Percentiles rank a stretch among this genome's conserved stretches.
These are phyloP conservation scores for Vaccinium macrocarpon DNA, from an alignment of 148 eudicot species.

Conservation along the genomic window DNA sequence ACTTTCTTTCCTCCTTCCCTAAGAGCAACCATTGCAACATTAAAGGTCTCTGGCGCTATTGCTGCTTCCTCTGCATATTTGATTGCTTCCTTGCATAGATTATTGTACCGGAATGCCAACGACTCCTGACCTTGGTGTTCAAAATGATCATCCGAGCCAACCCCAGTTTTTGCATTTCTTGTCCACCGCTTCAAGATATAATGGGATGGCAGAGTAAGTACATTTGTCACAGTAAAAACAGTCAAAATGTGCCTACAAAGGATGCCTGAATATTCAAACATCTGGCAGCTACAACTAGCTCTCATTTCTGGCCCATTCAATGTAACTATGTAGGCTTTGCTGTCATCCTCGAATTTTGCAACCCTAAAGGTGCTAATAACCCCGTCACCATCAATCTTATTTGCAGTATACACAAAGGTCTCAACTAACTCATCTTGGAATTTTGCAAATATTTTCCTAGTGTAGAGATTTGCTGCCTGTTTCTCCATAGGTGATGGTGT, in stretches of 20 bases:
- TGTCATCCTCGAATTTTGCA: slow-evolving; percentile 88
- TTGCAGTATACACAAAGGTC: slow-evolving; percentile 93
- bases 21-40: slow-evolving; percentile 54
- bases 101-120: slow-evolving; percentile 58
- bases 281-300: slow-evolving; percentile 84
- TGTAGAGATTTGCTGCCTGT: slow-evolving; percentile 77
- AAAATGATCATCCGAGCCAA: slow-evolving; percentile 37
- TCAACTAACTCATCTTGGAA: slow-evolving; percentile 95
- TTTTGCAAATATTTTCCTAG: slow-evolving; percentile 72
- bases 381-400: slow-evolving; percentile 71
- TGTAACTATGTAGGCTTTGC: slow-evolving; percentile 63
- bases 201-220: slow-evolving; percentile 86
- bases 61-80: slow-evolving; percentile 82
- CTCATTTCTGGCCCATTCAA: slow-evolving; percentile 61
- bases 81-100: slow-evolving; percentile 72
- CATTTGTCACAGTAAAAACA: slow-evolving; percentile 84
- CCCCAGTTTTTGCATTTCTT: slow-evolving; percentile 63
- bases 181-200: slow-evolving; percentile 93
- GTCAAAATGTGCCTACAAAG: slow-evolving; percentile 89
- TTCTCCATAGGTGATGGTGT: slow-evolving; percentile 99
- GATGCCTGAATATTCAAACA: slow-evolving; percentile 89
- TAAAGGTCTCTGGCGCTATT: slow-evolving; percentile 56
- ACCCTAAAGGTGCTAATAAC: slow-evolving; percentile 67
- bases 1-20: slow-evolving; percentile 69
- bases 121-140: slow-evolving; percentile 45